Conservation (phyloP, 371 early-diverging fungal genomes). For the Mortierella sp. region DNA sequence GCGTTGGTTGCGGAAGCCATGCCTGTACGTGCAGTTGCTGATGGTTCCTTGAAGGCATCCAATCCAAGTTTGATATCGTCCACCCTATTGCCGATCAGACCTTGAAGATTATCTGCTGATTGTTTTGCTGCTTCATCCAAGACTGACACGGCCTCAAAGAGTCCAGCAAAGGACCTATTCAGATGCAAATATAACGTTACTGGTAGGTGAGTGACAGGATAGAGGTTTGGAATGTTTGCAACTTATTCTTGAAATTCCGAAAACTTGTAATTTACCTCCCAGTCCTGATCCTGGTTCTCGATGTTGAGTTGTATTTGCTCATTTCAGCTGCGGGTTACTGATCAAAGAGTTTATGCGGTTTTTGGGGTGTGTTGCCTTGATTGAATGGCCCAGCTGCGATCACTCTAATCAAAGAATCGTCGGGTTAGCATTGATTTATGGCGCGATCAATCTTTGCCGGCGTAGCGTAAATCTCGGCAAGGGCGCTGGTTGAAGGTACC, state of each 20-base stretch:
- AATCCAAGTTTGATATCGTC: constrained; percentile 36
- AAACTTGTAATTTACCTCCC: background rate
- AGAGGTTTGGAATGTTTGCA: background rate
- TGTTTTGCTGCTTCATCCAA: constrained; percentile 3
- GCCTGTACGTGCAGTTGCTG: constrained; percentile 30
- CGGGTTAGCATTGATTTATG: background rate
- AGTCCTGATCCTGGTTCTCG: background rate
- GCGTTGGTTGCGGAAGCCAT: constrained; percentile 35
- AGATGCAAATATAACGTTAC: background rate
- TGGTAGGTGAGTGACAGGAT: background rate
- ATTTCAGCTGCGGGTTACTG: background rate
- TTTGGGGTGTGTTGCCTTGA: background rate
- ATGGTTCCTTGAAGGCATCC: constrained; percentile 46
- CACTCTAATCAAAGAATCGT: background rate
- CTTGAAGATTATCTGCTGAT: constrained; percentile 7
- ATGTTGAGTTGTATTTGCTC: constrained; percentile 9
- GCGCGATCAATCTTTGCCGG: background rate
- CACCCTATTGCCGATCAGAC: constrained; percentile 22
- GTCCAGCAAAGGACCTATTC: constrained; percentile 33
- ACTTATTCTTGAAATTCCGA: background rate
- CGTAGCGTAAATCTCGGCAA: background rate
- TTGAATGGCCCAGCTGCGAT: background rate
- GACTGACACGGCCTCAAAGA: constrained; percentile 23
- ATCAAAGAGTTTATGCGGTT: background rate
- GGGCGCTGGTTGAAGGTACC: background rate